A percentile compares a stretch with the other conserved stretches of the same genome.
phyloP scores from a whole-genome alignment of 208 protist species.

The Trypanosoma boissoni region DNA sequence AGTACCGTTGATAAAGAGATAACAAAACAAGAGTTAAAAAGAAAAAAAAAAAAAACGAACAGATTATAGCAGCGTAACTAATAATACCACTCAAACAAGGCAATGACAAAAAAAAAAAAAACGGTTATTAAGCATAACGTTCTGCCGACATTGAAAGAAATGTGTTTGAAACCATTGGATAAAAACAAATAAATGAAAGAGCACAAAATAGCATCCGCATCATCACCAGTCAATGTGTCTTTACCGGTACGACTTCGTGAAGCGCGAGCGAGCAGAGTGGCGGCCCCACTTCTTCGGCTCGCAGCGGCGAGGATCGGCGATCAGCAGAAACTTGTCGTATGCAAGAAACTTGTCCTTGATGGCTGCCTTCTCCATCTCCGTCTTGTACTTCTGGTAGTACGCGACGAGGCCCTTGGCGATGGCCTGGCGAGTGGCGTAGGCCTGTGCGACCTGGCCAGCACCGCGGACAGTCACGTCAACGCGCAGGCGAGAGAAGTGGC shows the following conservation, averaged over 20 bases:
- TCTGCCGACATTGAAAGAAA: too few species aligned
- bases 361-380: slow-evolving; percentile 95
- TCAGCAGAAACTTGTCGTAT: slow-evolving; percentile 99
- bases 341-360: slow-evolving; percentile 97
- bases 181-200: too few species aligned
- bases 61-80: too few species aligned
- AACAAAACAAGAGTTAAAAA: slow-evolving; percentile 10
- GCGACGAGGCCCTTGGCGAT: slow-evolving; percentile 99
- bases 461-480: slow-evolving; percentile 97
- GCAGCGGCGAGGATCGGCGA: slow-evolving; percentile 99
- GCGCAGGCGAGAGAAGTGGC: slow-evolving; percentile 94
- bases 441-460: slow-evolving; percentile 98
- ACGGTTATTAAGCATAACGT: too few species aligned
- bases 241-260: slow-evolving; percentile 99
- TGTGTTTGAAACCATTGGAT: too few species aligned
- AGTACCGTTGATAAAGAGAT: background rate
- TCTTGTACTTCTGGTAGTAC: slow-evolving; percentile 99
- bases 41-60: slow-evolving; percentile 16
- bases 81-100: too few species aligned
- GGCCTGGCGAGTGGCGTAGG: slow-evolving; percentile 99
- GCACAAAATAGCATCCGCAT: too few species aligned
- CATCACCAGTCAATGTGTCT: too few species aligned
- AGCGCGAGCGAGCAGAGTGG: slow-evolving; percentile 98
- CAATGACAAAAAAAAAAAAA: too few species aligned
- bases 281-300: slow-evolving; percentile 99